These are phyloP conservation scores for Russula abietina DNA, from an alignment of 768 basidiomycete species.

Conservation along the genomic window DNA sequence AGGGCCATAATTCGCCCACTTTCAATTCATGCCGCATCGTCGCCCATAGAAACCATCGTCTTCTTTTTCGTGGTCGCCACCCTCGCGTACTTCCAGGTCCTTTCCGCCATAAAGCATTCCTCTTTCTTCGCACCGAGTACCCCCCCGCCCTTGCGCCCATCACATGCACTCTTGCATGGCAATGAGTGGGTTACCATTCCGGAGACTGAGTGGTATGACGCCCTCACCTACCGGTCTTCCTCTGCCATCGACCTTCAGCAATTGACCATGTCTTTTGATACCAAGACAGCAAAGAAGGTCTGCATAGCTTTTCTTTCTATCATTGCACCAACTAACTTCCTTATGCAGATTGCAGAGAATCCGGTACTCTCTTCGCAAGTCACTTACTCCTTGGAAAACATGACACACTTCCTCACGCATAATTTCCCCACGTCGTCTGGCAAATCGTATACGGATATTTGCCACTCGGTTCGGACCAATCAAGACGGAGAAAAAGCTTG, in stretches of 20 bases:
- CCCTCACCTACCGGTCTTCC: conserved; percentile 29
- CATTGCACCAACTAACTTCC: neutral
- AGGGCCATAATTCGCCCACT: conserved; percentile 60
- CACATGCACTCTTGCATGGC: conserved; percentile 48
- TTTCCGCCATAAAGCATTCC: conserved; percentile 85
- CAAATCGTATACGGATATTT: conserved; percentile 45
- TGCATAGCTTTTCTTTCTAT: conserved; percentile 11
- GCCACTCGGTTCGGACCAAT: conserved; percentile 35
- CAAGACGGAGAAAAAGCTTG: conserved; percentile 32
- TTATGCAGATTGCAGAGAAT: conserved; percentile 14
- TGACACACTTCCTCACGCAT: conserved; percentile 45
- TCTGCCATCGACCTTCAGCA: conserved; percentile 66
- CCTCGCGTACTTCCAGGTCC: conserved; percentile 89
- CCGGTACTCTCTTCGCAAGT: conserved; percentile 32
- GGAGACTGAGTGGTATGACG: conserved; percentile 46
- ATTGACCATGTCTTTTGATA: conserved; percentile 54
- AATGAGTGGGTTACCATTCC: conserved; percentile 59
- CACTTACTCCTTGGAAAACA: conserved; percentile 42
- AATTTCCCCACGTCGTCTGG: conserved; percentile 39
- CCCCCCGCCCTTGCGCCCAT: conserved; percentile 45
- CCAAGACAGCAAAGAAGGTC: conserved; percentile 34
- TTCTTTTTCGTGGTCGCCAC: conserved; percentile 85
- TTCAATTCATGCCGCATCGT: conserved; percentile 65
- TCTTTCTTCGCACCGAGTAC: conserved; percentile 61
- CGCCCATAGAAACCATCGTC: conserved; percentile 86